Conservation (phyloP, 371 early-diverging fungal species). For the Lichtheimia ornata region DNA sequence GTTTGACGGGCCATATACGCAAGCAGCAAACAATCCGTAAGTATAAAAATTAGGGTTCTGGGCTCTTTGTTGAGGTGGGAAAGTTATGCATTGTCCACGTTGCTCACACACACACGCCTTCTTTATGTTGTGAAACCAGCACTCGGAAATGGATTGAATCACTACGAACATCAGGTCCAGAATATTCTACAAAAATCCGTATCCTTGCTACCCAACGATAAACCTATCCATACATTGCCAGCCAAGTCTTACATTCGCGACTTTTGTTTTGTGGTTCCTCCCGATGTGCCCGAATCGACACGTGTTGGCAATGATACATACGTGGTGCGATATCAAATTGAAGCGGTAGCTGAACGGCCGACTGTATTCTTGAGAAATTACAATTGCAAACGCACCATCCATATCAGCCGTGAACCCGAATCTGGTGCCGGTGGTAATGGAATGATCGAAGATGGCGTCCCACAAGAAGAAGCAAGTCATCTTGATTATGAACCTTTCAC, state of each 20-base stretch:
- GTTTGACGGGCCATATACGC: slow-evolving; percentile 27
- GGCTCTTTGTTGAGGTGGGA: too few relatives aligned
- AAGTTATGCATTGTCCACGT: too few relatives aligned
- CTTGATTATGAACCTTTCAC: slow-evolving; percentile 28
- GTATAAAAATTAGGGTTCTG: background rate
- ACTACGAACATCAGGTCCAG: too few relatives aligned
- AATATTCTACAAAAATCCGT: too few relatives aligned
- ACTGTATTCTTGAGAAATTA: slow-evolving; percentile 27
- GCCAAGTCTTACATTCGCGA: slow-evolving; percentile 4
- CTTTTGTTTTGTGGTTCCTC: slow-evolving; percentile 38
- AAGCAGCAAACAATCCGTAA: slow-evolving; percentile 12
- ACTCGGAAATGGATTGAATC: too few relatives aligned
- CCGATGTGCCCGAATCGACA: slow-evolving; percentile 39
- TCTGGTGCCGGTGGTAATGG: background rate
- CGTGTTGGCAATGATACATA: slow-evolving; percentile 30
- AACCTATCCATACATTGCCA: too few relatives aligned
- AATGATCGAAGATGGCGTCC: background rate
- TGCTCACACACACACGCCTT: too few relatives aligned
- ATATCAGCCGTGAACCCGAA: slow-evolving; percentile 11
- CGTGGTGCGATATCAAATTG: slow-evolving; percentile 36
- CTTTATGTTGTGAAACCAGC: too few relatives aligned
- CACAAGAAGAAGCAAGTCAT: slow-evolving; percentile 15
- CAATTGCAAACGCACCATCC: slow-evolving; percentile 13
- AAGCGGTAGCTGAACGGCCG: slow-evolving; percentile 35
- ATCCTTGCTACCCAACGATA: too few relatives aligned